phyloP scores from a whole-genome alignment of 2,329 filamentous ascomycete species.

The Xylariaceae sp. region DNA sequence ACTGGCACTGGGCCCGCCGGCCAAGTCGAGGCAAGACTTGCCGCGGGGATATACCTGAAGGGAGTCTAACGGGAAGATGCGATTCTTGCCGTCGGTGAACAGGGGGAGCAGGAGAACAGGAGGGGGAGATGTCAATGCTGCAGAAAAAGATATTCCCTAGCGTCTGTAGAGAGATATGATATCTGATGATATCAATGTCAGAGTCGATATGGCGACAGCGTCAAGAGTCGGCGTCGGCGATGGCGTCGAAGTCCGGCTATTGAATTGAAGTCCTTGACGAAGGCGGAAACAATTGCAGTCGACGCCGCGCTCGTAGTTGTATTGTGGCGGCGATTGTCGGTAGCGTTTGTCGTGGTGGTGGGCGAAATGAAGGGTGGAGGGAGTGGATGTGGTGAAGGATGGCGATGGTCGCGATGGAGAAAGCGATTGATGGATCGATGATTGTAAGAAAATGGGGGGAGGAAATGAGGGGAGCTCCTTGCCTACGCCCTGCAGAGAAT shows the following conservation, averaged over 20 bases:
- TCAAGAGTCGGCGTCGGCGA: neutral
- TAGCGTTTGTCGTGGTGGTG: neutral
- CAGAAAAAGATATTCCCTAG: neutral
- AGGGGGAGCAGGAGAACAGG: neutral
- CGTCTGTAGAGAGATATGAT: neutral
- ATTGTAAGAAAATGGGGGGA: slow-evolving; percentile 1
- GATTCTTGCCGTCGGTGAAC: neutral
- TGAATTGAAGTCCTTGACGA: neutral
- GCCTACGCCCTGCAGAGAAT: slow-evolving; percentile 19
- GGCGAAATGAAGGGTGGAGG: neutral
- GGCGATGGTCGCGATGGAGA: slow-evolving; percentile 2
- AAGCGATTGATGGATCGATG: slow-evolving; percentile 3
- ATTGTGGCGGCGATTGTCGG: neutral
- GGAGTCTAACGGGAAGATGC: neutral
- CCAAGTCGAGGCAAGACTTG: slow-evolving; percentile 22
- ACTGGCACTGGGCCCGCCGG: slow-evolving; percentile 22
- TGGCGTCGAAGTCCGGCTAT: neutral
- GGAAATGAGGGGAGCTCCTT: slow-evolving; percentile 16
- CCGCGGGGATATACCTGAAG: slow-evolving; percentile 10
- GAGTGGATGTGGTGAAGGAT: neutral
- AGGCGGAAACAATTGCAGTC: neutral
- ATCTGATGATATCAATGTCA: neutral
- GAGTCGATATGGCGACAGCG: neutral
- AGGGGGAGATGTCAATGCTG: neutral
- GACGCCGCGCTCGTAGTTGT: neutral